A percentile compares a stretch with the other conserved stretches of the same genome.
Evolutionary conservation across 345 rosid genomes (phyloP).

Genomic region (Citropsis articulata): DNA sequence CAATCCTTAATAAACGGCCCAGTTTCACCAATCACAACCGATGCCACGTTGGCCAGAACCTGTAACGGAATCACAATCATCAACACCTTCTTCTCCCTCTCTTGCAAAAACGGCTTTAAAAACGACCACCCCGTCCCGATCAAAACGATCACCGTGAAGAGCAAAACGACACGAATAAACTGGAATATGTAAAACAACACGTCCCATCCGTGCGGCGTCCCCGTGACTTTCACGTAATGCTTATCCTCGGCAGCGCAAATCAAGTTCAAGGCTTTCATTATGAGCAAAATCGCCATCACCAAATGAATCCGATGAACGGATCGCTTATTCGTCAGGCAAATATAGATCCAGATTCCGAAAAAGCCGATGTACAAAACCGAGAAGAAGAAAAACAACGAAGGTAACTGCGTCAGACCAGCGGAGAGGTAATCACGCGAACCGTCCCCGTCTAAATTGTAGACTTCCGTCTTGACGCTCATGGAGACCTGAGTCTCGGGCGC

Average conservation of each 20-base stretch:
- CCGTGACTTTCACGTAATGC: conserved; percentile 79
- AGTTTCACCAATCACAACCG: conserved; percentile 86
- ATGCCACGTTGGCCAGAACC: conserved; percentile 89
- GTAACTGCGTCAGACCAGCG: conserved; percentile 80
- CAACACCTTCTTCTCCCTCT: conserved; percentile 94
- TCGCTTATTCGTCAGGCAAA: conserved; percentile 40
- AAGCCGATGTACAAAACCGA: conserved; percentile 54
- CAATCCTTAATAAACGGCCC: conserved; percentile 89
- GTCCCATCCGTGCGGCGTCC: conserved; percentile 99
- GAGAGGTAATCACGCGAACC: conserved; percentile 63
- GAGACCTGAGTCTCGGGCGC: conserved; percentile 72
- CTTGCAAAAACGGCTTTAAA: conserved; percentile 89
- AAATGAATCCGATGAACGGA: conserved; percentile 86
- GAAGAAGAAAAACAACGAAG: conserved; percentile 57
- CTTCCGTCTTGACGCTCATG: conserved; percentile 76
- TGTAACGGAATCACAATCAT: conserved; percentile 96
- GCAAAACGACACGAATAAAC: conserved; percentile 75
- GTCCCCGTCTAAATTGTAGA: conserved; percentile 61
- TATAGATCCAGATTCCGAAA: conserved; percentile 64
- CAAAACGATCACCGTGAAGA: conserved; percentile 89
- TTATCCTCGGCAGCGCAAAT: conserved; percentile 91
- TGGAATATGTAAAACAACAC: conserved; percentile 85
- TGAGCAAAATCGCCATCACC: conserved; percentile 66
- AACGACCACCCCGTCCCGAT: conserved; percentile 99
- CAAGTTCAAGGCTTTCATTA: conserved; percentile 84